Base-by-base conservation (phyloP, 805 yeast species). In the Pichia rugopelliculosa region DNA sequence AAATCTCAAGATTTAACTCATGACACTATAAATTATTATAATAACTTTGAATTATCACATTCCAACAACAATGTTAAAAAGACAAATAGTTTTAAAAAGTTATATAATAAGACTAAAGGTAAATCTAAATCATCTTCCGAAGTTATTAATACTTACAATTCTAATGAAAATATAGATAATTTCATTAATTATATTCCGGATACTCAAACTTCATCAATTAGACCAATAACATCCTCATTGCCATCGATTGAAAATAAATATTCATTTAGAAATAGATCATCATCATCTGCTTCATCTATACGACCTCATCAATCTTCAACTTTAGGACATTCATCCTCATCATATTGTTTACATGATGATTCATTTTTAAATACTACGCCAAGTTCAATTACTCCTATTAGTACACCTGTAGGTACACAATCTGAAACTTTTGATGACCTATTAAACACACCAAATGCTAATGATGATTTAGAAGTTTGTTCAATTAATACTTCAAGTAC, bases 401-500 rank as follows among this genome's bases (percentile, higher is more conserved):
- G 47, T 18, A 57, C 61, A 4, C 60, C 61, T 9, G 40, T 55
- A 17, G 53, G 49, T 9, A 30, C 39, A 8, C 48, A 36, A 5
- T 27, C 15, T 25, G 50, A 48, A 22, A 37, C 39, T 6, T 40
- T 40, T 36, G 45, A 49, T 3, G 40, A 30, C 21, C 6, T 23
- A 11, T 12, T 21, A 5, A 24, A 18, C 5, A 34, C 44, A 11
- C 43, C 47, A 17, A 36, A 22, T 15, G n/a, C 37, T 10, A 27
- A 38, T 25, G 47, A 44, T n/a, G 36, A 48, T 21, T 39, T 53
- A 7, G 65, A 59, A 36, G 56, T 54, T 12, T 59, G 59, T 21
- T 57, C 62, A 9, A 54, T 61, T 7, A 58, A 52, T 46, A 60
- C 64, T 2, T 56, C 62, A 1, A 42, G 51, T 21, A 59, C 63